A percentile compares a stretch with the other conserved stretches of the same genome.
Evolutionary conservation across 371 early-diverging fungal genomes (phyloP).

Genomic region (Mucor piriformis): DNA sequence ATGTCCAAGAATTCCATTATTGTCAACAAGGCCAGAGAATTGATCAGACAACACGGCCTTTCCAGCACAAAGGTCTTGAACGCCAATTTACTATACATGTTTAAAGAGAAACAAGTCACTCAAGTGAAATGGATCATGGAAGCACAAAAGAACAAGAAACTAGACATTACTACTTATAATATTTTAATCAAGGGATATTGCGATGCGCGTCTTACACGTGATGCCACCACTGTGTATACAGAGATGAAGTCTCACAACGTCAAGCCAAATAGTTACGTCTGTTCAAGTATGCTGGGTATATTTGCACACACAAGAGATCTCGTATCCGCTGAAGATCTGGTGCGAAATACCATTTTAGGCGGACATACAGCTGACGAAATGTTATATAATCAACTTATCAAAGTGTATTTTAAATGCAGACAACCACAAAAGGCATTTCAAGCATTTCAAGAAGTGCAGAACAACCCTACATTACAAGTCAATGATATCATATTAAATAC

Average conservation of each 20-base stretch:
- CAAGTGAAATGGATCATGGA: slow-evolving; percentile 33
- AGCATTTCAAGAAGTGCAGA: slow-evolving; percentile 39
- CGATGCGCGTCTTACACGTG: slow-evolving; percentile 29
- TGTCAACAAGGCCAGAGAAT: slow-evolving; percentile 24
- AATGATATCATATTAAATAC: slow-evolving; percentile 48
- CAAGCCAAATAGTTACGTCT: slow-evolving; percentile 31
- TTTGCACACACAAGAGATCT: slow-evolving; percentile 39
- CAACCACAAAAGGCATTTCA: slow-evolving; percentile 33
- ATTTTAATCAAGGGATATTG: slow-evolving; percentile 39
- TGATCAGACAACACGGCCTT: slow-evolving; percentile 29
- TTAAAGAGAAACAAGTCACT: slow-evolving; percentile 20
- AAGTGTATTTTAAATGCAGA: slow-evolving; percentile 43
- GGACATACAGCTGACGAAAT: slow-evolving; percentile 35
- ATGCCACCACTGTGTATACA: slow-evolving; percentile 34
- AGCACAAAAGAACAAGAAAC: slow-evolving; percentile 11
- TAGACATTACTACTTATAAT: slow-evolving; percentile 40
- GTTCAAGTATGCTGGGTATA: slow-evolving; percentile 34
- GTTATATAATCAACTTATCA: slow-evolving; percentile 46
- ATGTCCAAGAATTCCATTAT: slow-evolving; percentile 32
- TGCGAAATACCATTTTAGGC: slow-evolving; percentile 28
- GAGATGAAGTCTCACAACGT: slow-evolving; percentile 33
- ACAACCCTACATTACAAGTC: slow-evolving; percentile 28
- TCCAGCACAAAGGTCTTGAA: slow-evolving; percentile 28
- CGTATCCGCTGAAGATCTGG: slow-evolving; percentile 30
- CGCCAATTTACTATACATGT: slow-evolving; percentile 35